phyloP scores from a whole-genome alignment of 148 eudicot genomes.

The Limonium bicolor region DNA sequence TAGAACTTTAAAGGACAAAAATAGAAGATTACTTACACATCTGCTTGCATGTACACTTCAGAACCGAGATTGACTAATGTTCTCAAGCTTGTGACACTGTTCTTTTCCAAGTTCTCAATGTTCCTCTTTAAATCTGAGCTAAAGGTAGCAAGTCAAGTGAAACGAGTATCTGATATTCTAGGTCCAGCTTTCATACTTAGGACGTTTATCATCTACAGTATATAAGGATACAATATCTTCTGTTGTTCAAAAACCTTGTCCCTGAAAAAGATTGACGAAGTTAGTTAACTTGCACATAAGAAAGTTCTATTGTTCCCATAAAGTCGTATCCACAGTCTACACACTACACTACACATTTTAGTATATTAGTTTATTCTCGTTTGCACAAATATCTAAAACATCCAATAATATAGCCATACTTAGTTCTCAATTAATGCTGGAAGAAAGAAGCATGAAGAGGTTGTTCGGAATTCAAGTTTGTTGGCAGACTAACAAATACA shows the following conservation, averaged over 20 bases:
- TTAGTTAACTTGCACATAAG: slow-evolving; percentile 1
- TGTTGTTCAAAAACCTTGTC: slow-evolving; percentile 85
- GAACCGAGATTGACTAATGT: slow-evolving; percentile 83
- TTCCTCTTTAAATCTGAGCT: slow-evolving; percentile 78
- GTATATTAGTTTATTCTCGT: no score
- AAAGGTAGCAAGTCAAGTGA: slow-evolving; percentile 18
- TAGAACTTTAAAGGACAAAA: background rate
- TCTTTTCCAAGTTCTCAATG: slow-evolving; percentile 71
- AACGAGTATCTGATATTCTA: slow-evolving; percentile 3
- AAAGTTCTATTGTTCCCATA: background rate
- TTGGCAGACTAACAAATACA: no score
- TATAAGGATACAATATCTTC: slow-evolving; percentile 83
- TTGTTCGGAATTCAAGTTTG: no score
- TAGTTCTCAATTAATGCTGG: no score
- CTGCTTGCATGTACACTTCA: slow-evolving; percentile 87
- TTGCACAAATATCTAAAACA: no score
- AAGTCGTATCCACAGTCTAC: no score
- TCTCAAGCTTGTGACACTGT: slow-evolving; percentile 56
- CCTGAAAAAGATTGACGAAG: slow-evolving; percentile 38
- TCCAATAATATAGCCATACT: no score
- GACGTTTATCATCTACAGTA: background rate
- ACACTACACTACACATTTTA: no score
- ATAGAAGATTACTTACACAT: slow-evolving; percentile 41
- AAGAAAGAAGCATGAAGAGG: no score
- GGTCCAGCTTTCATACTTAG: background rate